Conservation (phyloP, 805 yeast species). For the Starmerella vitae region DNA sequence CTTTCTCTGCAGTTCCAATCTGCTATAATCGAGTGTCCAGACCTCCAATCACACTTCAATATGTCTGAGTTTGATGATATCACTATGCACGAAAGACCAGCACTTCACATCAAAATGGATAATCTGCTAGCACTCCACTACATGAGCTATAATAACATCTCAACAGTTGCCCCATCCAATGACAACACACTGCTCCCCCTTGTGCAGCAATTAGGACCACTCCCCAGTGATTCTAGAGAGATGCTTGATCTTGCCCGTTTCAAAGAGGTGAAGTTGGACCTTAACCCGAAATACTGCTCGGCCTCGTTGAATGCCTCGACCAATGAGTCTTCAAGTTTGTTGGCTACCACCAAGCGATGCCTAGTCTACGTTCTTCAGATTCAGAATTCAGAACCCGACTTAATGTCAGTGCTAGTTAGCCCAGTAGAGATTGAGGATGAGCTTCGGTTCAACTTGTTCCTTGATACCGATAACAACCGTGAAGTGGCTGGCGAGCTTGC, state of each 20-base stretch:
- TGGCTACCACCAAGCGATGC: conserved; percentile 50
- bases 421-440: conserved; percentile 64
- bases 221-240: conserved; percentile 35
- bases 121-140: conserved; percentile 31
- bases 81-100: conserved; percentile 35
- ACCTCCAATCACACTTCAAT: conserved; percentile 46
- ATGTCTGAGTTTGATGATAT: conserved; percentile 55
- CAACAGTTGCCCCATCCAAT: conserved; percentile 17
- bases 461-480: conserved; percentile 16
- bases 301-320: conserved; percentile 12
- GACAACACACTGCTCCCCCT: conserved; percentile 44
- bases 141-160: conserved; percentile 24
- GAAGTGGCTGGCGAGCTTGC: conserved; percentile 22
- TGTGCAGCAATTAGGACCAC: conserved; percentile 32
- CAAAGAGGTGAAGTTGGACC: conserved; percentile 40
- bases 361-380: conserved; percentile 71
- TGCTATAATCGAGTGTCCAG: conserved; percentile 38
- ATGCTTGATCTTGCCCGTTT: conserved; percentile 39
- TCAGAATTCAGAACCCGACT: conserved; percentile 48
- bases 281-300: conserved; percentile 43
- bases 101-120: conserved; percentile 27
- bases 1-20: conserved; percentile 35
- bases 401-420: conserved; percentile 54
- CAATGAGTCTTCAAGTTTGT: conserved; percentile 24
- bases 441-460: conserved; percentile 18